phyloP scores from a whole-genome alignment of 1,139 yeast genomes.

The Pichia sp. region DNA sequence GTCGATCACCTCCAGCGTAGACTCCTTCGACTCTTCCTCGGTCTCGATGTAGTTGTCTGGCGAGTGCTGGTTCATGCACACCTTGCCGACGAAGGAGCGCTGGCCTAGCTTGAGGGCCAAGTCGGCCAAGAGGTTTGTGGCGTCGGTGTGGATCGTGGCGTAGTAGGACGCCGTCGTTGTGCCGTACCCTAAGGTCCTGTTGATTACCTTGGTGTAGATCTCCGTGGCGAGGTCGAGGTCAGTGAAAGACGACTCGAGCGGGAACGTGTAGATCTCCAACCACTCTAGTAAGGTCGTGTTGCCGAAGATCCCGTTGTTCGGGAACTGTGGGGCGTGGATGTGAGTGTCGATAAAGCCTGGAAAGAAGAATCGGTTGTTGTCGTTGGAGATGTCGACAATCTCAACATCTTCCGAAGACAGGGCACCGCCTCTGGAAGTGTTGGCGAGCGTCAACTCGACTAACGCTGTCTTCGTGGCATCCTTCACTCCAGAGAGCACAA shows the following conservation, averaged over 20 bases:
- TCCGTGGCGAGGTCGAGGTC: conserved; percentile 51
- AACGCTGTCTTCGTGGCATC: background rate
- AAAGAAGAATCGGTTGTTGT: conserved; percentile 50
- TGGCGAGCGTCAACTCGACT: background rate
- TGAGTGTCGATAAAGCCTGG: conserved; percentile 97
- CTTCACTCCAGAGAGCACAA: conserved; percentile 31
- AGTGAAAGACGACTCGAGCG: conserved; percentile 62
- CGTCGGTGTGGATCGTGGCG: conserved; percentile 77
- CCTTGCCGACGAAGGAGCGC: conserved; percentile 87
- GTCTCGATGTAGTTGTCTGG: conserved; percentile 68
- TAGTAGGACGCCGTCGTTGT: conserved; percentile 92
- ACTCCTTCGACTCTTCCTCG: conserved; percentile 52
- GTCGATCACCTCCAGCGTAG: conserved; percentile 54
- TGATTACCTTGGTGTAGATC: conserved; percentile 63
- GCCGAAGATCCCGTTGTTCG: conserved; percentile 90
- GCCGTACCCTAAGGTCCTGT: conserved; percentile 67
- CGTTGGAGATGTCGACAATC: conserved; percentile 31
- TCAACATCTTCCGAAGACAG: conserved; percentile 16
- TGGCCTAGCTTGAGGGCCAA: conserved; percentile 66
- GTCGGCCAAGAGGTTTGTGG: conserved; percentile 75
- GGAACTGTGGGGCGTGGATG: conserved; percentile 94
- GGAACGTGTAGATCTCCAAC: conserved; percentile 84
- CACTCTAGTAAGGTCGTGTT: conserved; percentile 83
- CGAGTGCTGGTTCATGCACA: conserved; percentile 79
- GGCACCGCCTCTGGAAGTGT: background rate